These are phyloP conservation scores for Phalaenopsis aphrodite DNA, from an alignment of 106 monocot genomes.

Conservation along the genomic window DNA sequence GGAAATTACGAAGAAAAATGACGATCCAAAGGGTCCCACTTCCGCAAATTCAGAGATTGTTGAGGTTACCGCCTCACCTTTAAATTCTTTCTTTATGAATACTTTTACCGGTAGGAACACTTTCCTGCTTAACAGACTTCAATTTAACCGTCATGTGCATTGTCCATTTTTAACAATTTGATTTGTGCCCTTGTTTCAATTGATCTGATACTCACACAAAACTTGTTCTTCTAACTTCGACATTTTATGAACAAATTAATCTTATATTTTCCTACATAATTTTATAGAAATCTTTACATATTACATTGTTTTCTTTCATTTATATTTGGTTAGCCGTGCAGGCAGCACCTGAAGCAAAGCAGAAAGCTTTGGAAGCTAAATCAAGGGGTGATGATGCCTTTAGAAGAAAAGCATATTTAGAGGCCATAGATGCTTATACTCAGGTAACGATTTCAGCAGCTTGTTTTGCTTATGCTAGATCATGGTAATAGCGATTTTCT, in stretches of 20 bases:
- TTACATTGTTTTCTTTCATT: not conserved
- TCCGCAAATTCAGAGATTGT: conserved; percentile 27
- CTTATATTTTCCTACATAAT: not conserved
- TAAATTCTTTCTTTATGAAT: not conserved
- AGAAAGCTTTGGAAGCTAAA: conserved; percentile 78
- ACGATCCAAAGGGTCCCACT: conserved; percentile 9
- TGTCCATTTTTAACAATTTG: conserved; percentile 1
- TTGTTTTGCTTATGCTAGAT: not conserved
- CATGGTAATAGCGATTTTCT: not conserved
- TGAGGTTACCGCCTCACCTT: conserved; percentile 34
- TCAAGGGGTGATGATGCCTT: conserved; percentile 83
- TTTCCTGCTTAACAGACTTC: not conserved
- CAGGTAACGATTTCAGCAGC: conserved; percentile 41
- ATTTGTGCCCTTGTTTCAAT: not conserved
- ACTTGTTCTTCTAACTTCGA: not conserved
- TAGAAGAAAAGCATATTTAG: conserved; percentile 57
- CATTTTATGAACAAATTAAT: not conserved
- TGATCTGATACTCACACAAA: not conserved
- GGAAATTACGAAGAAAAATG: conserved; percentile 26
- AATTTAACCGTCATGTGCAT: not conserved
- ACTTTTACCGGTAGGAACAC: not conserved
- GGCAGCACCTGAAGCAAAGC: conserved; percentile 69
- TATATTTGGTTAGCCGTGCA: conserved; percentile 17
- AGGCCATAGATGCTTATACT: conserved; percentile 86
- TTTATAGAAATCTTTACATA: not conserved